These are phyloP conservation scores for Penstemon newberryi DNA, from an alignment of 257 asterid species.

Conservation along the genomic window DNA sequence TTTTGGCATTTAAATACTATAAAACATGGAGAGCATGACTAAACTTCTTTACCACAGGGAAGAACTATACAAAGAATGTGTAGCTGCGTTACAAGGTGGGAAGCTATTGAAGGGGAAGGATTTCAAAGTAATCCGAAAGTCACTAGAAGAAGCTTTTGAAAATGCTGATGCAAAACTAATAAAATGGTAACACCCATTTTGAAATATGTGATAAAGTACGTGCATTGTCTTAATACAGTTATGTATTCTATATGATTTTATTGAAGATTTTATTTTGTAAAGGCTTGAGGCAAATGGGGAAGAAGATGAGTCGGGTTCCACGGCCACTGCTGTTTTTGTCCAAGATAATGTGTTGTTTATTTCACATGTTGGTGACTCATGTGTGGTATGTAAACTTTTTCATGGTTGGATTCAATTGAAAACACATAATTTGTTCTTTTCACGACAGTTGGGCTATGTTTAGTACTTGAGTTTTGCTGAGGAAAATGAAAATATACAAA, in stretches of 20 bases:
- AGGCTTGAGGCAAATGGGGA: conserved; percentile 79
- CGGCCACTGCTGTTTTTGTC: conserved; percentile 77
- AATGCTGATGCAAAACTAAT: conserved; percentile 68
- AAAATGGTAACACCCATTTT: conserved; percentile 47
- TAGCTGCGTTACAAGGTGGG: conserved; percentile 70
- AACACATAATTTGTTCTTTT: background rate
- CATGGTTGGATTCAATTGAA: background rate
- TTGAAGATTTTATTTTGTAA: conserved; percentile 78
- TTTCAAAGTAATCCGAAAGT: conserved; percentile 53
- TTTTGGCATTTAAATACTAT: background rate
- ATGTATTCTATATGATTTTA: conserved; percentile 42
- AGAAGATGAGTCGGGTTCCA: conserved; percentile 86
- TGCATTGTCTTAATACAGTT: conserved; percentile 39
- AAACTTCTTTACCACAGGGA: conserved; percentile 48
- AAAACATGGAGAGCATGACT: background rate
- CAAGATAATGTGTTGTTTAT: conserved; percentile 56
- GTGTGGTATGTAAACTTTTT: conserved; percentile 54
- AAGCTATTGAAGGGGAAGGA: conserved; percentile 57
- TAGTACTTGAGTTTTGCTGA: too few species aligned
- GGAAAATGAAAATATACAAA: too few species aligned
- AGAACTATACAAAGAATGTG: conserved; percentile 79
- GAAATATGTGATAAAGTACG: conserved; percentile 2
- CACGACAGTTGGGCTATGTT: background rate
- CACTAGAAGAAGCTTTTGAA: conserved; percentile 71
- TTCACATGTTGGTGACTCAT: conserved; percentile 90